These are phyloP conservation scores for Scutellaria barbata DNA, from an alignment of 257 asterid genomes.

Conservation along the genomic window DNA sequence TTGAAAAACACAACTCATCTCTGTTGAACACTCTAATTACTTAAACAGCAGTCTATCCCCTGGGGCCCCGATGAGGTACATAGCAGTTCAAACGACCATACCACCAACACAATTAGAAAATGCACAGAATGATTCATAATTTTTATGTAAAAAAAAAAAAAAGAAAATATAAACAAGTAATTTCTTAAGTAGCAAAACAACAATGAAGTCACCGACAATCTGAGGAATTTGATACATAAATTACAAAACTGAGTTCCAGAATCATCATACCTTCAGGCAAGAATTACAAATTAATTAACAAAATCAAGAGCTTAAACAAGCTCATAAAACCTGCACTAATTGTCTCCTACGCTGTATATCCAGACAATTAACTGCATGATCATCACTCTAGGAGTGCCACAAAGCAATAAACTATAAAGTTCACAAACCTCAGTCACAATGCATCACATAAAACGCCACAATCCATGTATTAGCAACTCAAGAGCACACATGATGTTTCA, in stretches of 20 bases:
- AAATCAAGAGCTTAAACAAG: background rate
- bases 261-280: background rate
- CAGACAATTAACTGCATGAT: constrained; percentile 11
- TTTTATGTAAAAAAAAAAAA: background rate
- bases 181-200: constrained; percentile 6
- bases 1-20: constrained; percentile 2
- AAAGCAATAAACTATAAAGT: constrained; percentile 27
- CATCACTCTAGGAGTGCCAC: constrained; percentile 17
- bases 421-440: constrained; percentile 25
- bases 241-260: background rate
- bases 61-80: constrained; percentile 13
- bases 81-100: background rate
- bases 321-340: background rate
- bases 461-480: constrained; percentile 23
- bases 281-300: constrained; percentile 16
- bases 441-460: constrained; percentile 29
- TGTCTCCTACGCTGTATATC: background rate
- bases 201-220: background rate
- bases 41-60: background rate
- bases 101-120: constrained; percentile 20
- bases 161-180: background rate
- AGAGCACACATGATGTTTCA: constrained; percentile 7
- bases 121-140: background rate
- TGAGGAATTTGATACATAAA: constrained; percentile 11
- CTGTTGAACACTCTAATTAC: background rate